Evolutionary conservation across 192 early-diverging fungal species (phyloP), one percentile per base, ranked within the genome.

Genomic region (Spizellomyces sp.): DNA sequence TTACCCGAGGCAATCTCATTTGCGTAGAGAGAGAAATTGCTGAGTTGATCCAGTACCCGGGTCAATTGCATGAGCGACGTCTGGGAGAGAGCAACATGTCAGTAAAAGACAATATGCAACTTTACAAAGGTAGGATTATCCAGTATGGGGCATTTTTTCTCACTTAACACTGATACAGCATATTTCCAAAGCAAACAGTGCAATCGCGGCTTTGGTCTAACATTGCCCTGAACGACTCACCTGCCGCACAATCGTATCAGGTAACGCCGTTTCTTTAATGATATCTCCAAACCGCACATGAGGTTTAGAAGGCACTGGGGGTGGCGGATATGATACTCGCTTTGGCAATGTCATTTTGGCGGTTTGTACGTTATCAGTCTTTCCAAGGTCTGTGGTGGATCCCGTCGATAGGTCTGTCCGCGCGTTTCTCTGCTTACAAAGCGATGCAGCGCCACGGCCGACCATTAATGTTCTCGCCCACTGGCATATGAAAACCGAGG

Each of bases 21-120:
- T 21, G 70, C 71, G 60, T 67, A 74, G 43, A 48, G 19, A 42
- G 74, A 76, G 22, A 79, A 36, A 9, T 62, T 43, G 22, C 44
- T 59, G 21, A 81, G 50, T 44, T 74, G 74, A n/a, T 74, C 71
- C n/a, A 81, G 27, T 17, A 74, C 44, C 8, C 80, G 69, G 4
- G 66, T 71, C 41, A 81, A 54, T 64, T 81, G 80, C 77, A 81
- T 76, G 27, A 78, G 48, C 7, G 76, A 58, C 41, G 67, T 60
- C 78, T 79, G 50, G 8, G 9, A 68, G 9, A 5, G 19, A 21
- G 22, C 4, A 21, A 41, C 5, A 9, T 15, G 48, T 9, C 6
- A 21, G 47, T 9, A 61, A n/a, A 67, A 56, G n/a, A 17, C 66
- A 21, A 52, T 9, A 19, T 45, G 50, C 50, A 22, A 14, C 14